Conservation (phyloP, 495 filamentous ascomycete genomes). For the Pseudoneurospora amorphoporcata region DNA sequence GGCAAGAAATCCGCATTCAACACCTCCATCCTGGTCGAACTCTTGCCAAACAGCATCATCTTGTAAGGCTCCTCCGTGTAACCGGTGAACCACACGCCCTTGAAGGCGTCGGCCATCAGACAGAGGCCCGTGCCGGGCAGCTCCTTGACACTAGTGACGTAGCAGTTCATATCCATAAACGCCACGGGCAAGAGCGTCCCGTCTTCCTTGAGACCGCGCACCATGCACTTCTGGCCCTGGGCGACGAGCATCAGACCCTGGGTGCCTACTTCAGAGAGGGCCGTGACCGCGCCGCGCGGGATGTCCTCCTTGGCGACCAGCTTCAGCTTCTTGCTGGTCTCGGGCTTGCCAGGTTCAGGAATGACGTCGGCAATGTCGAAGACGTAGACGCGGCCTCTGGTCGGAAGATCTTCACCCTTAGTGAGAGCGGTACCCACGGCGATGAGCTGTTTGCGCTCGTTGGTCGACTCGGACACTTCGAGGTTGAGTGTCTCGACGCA, state of each 20-base stretch:
- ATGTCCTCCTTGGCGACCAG: constrained; percentile 82
- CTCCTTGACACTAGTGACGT: constrained; percentile 72
- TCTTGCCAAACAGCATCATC: constrained; percentile 89
- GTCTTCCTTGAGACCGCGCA: constrained; percentile 91
- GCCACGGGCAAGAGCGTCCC: constrained; percentile 83
- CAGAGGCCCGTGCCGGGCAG: constrained; percentile 73
- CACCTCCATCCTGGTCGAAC: constrained; percentile 61
- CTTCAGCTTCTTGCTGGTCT: constrained; percentile 76
- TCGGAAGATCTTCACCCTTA: constrained; percentile 79
- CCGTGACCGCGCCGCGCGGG: constrained; percentile 80
- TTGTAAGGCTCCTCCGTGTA: constrained; percentile 93
- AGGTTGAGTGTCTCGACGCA: constrained; percentile 75
- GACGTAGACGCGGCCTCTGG: constrained; percentile 78
- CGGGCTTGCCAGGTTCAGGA: constrained; percentile 73
- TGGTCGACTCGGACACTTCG: constrained; percentile 81
- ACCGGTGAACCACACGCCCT: constrained; percentile 89
- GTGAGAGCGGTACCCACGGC: constrained; percentile 75
- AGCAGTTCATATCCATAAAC: constrained; percentile 96
- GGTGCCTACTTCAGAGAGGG: constrained; percentile 75
- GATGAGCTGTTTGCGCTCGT: constrained; percentile 70
- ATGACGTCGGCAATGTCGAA: constrained; percentile 87
- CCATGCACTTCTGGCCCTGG: constrained; percentile 96
- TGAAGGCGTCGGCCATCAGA: constrained; percentile 77
- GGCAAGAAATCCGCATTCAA: constrained; percentile 82
- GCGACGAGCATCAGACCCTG: constrained; percentile 86